Evolutionary conservation across 1,284 basidiomycete genomes (phyloP).

Genomic region (Apiotrichum brassicae): DNA sequence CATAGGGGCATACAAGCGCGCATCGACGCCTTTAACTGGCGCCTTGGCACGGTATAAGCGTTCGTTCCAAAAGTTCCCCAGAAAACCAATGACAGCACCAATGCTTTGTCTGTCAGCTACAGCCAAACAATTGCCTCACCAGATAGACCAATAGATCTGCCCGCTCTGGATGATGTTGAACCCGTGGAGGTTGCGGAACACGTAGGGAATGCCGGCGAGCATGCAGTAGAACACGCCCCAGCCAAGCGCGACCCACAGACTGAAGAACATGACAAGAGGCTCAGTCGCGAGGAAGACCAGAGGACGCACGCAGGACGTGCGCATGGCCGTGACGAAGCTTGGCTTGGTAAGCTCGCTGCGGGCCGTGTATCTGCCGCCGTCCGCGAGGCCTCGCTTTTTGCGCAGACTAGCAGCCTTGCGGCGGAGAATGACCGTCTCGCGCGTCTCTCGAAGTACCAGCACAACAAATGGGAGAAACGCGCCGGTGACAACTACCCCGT

Average conservation of each 20-base stretch:
- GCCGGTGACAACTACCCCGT: slow-evolving; percentile 18
- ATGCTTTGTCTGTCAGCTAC: slow-evolving; percentile 40
- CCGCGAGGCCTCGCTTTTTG: slow-evolving; percentile 31
- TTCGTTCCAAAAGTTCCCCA: slow-evolving; percentile 60
- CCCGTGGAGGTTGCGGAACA: slow-evolving; percentile 58
- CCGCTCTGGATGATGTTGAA: slow-evolving; percentile 63
- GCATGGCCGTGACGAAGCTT: slow-evolving; percentile 33
- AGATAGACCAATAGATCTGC: slow-evolving; percentile 55
- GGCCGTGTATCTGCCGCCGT: slow-evolving; percentile 41
- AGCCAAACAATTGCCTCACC: neutral
- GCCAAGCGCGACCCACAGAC: slow-evolving; percentile 65
- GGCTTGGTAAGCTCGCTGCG: slow-evolving; percentile 42
- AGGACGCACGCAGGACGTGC: slow-evolving; percentile 30
- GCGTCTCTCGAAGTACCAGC: slow-evolving; percentile 41
- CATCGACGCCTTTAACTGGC: slow-evolving; percentile 59
- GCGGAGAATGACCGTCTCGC: slow-evolving; percentile 40
- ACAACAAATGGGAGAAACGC: slow-evolving; percentile 30
- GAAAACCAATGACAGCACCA: slow-evolving; percentile 57
- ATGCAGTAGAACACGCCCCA: slow-evolving; percentile 72
- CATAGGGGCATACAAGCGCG: slow-evolving; percentile 63
- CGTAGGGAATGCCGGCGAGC: slow-evolving; percentile 59
- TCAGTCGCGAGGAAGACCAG: slow-evolving; percentile 60
- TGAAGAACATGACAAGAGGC: slow-evolving; percentile 67
- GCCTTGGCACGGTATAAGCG: slow-evolving; percentile 50
- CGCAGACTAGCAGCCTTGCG: slow-evolving; percentile 33